phyloP scores from a whole-genome alignment of 345 rosid genomes.

The Hibiscus mutabilis region DNA sequence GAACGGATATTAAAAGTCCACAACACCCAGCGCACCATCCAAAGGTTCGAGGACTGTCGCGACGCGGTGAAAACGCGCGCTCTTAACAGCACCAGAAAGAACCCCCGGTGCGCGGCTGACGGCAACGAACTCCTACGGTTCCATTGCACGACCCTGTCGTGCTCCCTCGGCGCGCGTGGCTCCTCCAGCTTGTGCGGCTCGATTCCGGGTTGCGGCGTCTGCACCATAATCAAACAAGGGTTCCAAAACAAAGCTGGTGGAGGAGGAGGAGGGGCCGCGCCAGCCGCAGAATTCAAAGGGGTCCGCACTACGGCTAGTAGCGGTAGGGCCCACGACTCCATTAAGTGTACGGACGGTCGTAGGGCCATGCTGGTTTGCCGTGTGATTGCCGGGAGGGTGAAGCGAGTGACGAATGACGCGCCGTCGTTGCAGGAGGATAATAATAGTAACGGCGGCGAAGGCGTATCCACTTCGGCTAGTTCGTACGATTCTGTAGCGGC shows the following conservation, averaged over 20 bases:
- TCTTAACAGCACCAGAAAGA: conserved; percentile 47
- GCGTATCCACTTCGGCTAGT: conserved; percentile 19
- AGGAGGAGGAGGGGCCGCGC: not conserved
- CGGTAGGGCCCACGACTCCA: conserved; percentile 83
- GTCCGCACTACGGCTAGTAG: conserved; percentile 85
- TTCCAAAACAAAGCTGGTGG: conserved; percentile 40
- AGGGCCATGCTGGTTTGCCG: conserved; percentile 96
- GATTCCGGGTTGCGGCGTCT: conserved; percentile 79
- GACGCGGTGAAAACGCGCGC: conserved; percentile 89
- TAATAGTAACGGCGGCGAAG: not conserved
- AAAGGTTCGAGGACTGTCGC: conserved; percentile 94
- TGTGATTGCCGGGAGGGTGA: conserved; percentile 87
- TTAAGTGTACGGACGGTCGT: conserved; percentile 45
- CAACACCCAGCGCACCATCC: conserved; percentile 90
- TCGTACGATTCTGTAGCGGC: conserved; percentile 76
- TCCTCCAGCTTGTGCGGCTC: conserved; percentile 73
- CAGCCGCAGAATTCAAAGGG: conserved; percentile 23
- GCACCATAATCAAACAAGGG: conserved; percentile 78
- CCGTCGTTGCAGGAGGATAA: conserved; percentile 22
- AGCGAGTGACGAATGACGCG: conserved; percentile 37
- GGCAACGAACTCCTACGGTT: conserved; percentile 93
- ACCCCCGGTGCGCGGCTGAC: conserved; percentile 92
- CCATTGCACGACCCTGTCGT: conserved; percentile 72
- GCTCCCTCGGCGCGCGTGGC: conserved; percentile 75
- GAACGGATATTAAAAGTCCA: conserved; percentile 95